Evolutionary conservation across 2,329 filamentous ascomycete genomes (phyloP), one percentile per base, ranked within the genome.

Genomic region (Fusarium sp.): DNA sequence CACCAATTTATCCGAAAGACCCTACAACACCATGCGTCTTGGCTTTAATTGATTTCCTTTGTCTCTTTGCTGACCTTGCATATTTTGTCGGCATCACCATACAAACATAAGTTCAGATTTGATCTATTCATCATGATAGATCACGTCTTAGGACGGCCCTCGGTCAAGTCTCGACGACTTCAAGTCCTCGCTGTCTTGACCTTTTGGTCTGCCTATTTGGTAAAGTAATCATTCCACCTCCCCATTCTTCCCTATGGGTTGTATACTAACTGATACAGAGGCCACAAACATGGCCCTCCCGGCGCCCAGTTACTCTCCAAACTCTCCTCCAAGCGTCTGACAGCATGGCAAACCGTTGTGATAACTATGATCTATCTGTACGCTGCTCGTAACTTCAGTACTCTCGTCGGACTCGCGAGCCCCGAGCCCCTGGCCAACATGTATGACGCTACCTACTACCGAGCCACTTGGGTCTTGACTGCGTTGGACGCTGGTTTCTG

Each of bases 401-500:
- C 96, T 68, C 87, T 99, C 7, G 87, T 97, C 58, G 93, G 94
- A 5, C 87, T 99, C 50, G 94, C 97, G 71, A 94, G 91, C 69
- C 95, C 96, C 6, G 96, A 99, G 74, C 96, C 96, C 20, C 85
- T 99, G 75, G 91, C 94, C 29, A 97, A 97, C 75, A 90, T 98
- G 77, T 99, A 99, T 81, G 93, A 92, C 54, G 86, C 93, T 50
- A 90, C 92, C 27, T 99, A 96, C 81, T 99, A 97, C 78, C 90
- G 96, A 47, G 96, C 96, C 55, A 99, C 96, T 76, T 99, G 96
- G 96, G 88, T 98, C 17, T 90, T 96, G 52, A 99, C 96, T 0
- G 96, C 94, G 0, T 81, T 99, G 63, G 96, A 99, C 74, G 96
- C 96, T 8, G 96, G 96, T 3, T 99, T 97, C 79, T 99, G 96